Evolutionary conservation across 2,329 filamentous ascomycete species (phyloP), one percentile per base, ranked within the genome.

Genomic region (Thyridium curvatum): DNA sequence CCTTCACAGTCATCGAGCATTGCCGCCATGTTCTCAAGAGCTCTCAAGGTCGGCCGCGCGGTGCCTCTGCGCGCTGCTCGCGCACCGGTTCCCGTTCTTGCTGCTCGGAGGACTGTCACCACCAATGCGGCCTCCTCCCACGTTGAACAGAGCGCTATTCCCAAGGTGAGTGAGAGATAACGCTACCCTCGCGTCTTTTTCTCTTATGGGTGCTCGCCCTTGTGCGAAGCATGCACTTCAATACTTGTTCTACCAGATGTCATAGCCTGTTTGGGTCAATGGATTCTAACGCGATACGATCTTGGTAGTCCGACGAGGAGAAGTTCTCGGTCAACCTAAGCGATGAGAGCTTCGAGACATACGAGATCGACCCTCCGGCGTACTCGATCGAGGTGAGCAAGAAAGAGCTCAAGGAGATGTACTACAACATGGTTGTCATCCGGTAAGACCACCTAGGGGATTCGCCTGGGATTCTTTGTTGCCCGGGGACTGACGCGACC

Each of bases 321-420:
- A 80, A 82, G 50, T 97, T 98, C 74, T 79, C 84, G 58, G 80
- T 98, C 63, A 84, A 81, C 59, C 84, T 98, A 64, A 94, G 88
- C 64, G 88, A 96, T 65, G 91, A 97, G 84, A 91, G 87, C 73
- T 98, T 97, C 73, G 93, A 98, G 79, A 96, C 93, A 42, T 98
- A 97, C 72, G 89, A 96, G 75, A 80, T 98, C 62, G 93, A 98
- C 71, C 90, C 91, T 54, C 93, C 93, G 50, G 74, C 88, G 42
- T 96, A 96, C 77, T 90, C 86, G 47, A 72, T 98, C 54, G 75
- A 94, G 57, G 86, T 89, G 49, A 97, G 91, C 59, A 98, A 98
- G 83, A 89, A 86, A 71, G 86, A 97, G 73, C 74, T 98, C 64
- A 97, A 94, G 82, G 77, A 94, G 76, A 97, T 97, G 83, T 98